Evolutionary conservation across 1,284 basidiomycete genomes (phyloP).

Genomic region (Coniophora puteana): DNA sequence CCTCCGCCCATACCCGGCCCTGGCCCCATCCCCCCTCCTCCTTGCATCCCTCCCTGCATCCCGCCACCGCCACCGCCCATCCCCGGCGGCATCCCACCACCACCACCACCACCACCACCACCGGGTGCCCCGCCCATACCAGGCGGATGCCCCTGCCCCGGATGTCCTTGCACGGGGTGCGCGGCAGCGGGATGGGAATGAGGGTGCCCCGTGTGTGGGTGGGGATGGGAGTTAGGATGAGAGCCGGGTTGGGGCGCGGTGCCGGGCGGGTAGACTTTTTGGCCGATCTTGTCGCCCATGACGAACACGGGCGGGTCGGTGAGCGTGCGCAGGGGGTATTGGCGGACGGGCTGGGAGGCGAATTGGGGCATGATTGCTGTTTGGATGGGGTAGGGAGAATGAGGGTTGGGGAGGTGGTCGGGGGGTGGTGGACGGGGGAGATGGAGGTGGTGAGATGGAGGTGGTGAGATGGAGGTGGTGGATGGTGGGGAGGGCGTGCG

Average conservation of each 20-base stretch:
- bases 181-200: too few relatives aligned
- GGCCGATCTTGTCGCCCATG: slow-evolving; percentile 62
- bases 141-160: slow-evolving; percentile 16
- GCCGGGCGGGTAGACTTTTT: slow-evolving; percentile 50
- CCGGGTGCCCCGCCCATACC: slow-evolving; percentile 18
- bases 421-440: neutral
- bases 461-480: slow-evolving; percentile 7
- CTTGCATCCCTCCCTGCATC: slow-evolving; percentile 28
- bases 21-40: neutral
- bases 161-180: too few relatives aligned
- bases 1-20: slow-evolving; percentile 24
- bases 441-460: neutral
- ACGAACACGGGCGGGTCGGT: slow-evolving; percentile 66
- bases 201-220: too few relatives aligned
- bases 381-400: slow-evolving; percentile 13
- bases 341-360: slow-evolving; percentile 55
- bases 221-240: too few relatives aligned
- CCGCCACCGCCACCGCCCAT: slow-evolving; percentile 27
- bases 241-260: slow-evolving; percentile 26
- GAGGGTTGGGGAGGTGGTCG: slow-evolving; percentile 1
- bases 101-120: neutral
- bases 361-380: slow-evolving; percentile 55
- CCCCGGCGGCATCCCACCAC: slow-evolving; percentile 8
- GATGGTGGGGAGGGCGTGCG: slow-evolving; percentile 3
- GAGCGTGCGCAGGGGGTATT: slow-evolving; percentile 62